Evolutionary conservation across 176 grass and related monocot genomes (phyloP).

Genomic region (Ananas comosus): DNA sequence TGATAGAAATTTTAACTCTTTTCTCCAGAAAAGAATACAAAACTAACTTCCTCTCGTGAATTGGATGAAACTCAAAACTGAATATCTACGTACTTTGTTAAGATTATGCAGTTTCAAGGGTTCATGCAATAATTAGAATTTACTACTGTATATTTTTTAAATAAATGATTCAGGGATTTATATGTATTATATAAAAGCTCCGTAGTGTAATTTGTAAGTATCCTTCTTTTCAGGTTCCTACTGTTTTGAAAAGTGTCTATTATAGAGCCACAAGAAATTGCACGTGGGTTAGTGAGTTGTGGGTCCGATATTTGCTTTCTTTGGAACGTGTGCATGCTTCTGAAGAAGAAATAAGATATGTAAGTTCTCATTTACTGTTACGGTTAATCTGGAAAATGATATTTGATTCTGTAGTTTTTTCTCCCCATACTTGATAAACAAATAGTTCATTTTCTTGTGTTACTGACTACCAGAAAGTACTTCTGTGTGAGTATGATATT

Average conservation of each 20-base stretch:
- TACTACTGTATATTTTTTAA: no score
- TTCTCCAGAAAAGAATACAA: no score
- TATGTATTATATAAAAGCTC: not conserved
- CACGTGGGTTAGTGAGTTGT: constrained; percentile 84
- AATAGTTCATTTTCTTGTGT: not conserved
- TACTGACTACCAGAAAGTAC: no score
- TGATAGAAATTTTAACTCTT: no score
- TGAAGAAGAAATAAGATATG: constrained; percentile 49
- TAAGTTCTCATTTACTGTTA: constrained; percentile 30
- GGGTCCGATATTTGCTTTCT: constrained; percentile 65
- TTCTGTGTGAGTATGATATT: no score
- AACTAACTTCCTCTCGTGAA: no score
- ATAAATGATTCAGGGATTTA: no score
- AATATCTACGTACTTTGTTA: no score
- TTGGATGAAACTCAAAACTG: no score
- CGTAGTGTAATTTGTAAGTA: not conserved
- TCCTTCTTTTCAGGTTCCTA: constrained; percentile 54
- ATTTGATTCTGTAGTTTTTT: constrained; percentile 5
- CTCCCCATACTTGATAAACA: not conserved
- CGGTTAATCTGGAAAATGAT: not conserved
- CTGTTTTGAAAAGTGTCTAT: constrained; percentile 63
- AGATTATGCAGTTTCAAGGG: no score
- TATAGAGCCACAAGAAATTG: constrained; percentile 89
- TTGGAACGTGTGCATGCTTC: constrained; percentile 60
- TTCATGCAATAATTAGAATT: no score